A percentile compares a stretch with the other conserved stretches of the same genome.
phyloP scores from a whole-genome alignment of 1,139 yeast species.

The Entelexis paramagnoliae region DNA sequence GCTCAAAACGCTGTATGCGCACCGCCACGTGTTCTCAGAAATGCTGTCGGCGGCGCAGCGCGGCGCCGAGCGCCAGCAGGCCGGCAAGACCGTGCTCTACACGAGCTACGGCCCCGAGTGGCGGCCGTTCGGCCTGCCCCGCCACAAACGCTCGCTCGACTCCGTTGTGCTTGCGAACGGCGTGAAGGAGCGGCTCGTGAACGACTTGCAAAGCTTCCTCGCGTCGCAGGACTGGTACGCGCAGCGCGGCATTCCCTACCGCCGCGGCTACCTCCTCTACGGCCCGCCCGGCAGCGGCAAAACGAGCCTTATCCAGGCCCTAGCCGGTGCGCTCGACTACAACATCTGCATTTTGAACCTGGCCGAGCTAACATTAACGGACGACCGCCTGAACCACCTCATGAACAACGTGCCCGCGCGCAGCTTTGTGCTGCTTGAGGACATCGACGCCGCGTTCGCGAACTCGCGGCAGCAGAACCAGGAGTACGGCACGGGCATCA shows the following conservation, averaged over 20 bases:
- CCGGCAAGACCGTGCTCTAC: slow-evolving; percentile 87
- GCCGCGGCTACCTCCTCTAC: slow-evolving; percentile 85
- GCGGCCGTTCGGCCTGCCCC: slow-evolving; percentile 96
- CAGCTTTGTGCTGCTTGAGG: slow-evolving; percentile 75
- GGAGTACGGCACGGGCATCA: slow-evolving; percentile 78
- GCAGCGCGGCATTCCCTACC: slow-evolving; percentile 90
- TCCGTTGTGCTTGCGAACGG: slow-evolving; percentile 79
- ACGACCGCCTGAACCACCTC: slow-evolving; percentile 82
- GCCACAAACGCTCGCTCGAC: slow-evolving; percentile 72
- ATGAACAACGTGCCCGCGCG: slow-evolving; percentile 95
- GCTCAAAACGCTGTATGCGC: slow-evolving; percentile 77
- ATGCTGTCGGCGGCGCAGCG: slow-evolving; percentile 74
- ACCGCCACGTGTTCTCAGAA: slow-evolving; percentile 59
- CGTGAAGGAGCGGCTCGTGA: slow-evolving; percentile 51
- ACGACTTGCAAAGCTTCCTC: slow-evolving; percentile 73
- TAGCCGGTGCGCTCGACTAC: slow-evolving; percentile 93
- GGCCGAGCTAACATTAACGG: slow-evolving; percentile 84
- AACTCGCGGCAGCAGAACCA: slow-evolving; percentile 57
- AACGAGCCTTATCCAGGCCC: slow-evolving; percentile 88
- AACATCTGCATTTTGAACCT: slow-evolving; percentile 86
- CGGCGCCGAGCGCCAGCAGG: slow-evolving; percentile 70
- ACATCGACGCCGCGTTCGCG: slow-evolving; percentile 91
- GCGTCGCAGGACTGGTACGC: slow-evolving; percentile 82
- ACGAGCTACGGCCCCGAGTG: slow-evolving; percentile 98
- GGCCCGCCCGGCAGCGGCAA: slow-evolving; percentile 99